phyloP scores from a whole-genome alignment of 164 flowering plant genomes.

The Aristolochia californica region DNA sequence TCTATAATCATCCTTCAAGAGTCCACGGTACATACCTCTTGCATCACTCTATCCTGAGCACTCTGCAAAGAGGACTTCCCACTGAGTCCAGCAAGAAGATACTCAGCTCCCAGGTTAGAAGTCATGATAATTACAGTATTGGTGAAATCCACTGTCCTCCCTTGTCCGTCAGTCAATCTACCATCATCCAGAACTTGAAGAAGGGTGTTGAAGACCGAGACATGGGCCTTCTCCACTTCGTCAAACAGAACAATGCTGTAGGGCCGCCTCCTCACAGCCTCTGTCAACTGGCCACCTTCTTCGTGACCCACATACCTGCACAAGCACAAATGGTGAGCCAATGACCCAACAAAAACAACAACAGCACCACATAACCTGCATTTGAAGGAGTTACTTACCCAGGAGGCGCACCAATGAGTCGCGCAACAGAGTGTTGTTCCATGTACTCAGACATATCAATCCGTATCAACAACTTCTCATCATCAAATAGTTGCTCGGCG shows the following conservation, averaged over 20 bases:
- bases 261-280: slow-evolving; percentile 80
- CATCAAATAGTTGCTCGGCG: slow-evolving; percentile 87
- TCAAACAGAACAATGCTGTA: slow-evolving; percentile 82
- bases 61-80: slow-evolving; percentile 62
- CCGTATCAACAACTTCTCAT: slow-evolving; percentile 62
- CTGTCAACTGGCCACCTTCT: slow-evolving; percentile 97
- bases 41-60: slow-evolving; percentile 64
- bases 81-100: slow-evolving; percentile 49
- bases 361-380: not conserved
- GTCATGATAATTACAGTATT: slow-evolving; percentile 91
- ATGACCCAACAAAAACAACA: not conserved
- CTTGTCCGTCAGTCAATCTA: slow-evolving; percentile 89
- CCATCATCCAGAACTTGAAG: slow-evolving; percentile 96
- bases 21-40: slow-evolving; percentile 31
- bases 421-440: slow-evolving; percentile 89
- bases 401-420: slow-evolving; percentile 95
- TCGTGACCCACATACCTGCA: slow-evolving; percentile 85
- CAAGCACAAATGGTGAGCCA: slow-evolving; percentile 2
- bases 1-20: too few species aligned
- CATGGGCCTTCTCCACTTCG: slow-evolving; percentile 88
- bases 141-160: slow-evolving; percentile 78
- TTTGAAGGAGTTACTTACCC: slow-evolving; percentile 39
- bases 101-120: slow-evolving; percentile 89
- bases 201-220: slow-evolving; percentile 64
- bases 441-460: slow-evolving; percentile 97